phyloP scores from a whole-genome alignment of 345 rosid genomes.

The Moringa oleifera region DNA sequence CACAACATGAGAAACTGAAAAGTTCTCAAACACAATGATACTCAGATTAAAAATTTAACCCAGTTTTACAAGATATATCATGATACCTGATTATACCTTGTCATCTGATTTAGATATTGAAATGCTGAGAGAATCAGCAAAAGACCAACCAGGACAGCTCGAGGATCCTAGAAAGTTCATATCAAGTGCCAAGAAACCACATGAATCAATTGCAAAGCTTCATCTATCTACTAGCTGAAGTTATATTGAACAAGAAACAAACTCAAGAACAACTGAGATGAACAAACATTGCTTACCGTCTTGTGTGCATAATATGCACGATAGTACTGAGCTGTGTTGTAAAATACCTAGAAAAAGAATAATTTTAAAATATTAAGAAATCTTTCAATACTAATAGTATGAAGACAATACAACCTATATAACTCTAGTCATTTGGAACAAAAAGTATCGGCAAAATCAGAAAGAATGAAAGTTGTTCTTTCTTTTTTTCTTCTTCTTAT shows the following conservation, averaged over 20 bases:
- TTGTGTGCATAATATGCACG: slow-evolving; percentile 90
- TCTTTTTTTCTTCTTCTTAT: no score
- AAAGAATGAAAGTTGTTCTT: not conserved
- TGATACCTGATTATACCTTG: slow-evolving; percentile 84
- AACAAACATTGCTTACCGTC: slow-evolving; percentile 49
- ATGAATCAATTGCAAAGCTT: not conserved
- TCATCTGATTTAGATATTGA: slow-evolving; percentile 75
- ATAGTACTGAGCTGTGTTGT: slow-evolving; percentile 90
- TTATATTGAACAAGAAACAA: slow-evolving; percentile 7
- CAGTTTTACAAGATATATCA: not conserved
- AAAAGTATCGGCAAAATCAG: not conserved
- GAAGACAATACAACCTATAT: not conserved
- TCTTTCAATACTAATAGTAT: no score
- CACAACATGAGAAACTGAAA: not conserved
- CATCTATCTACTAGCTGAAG: slow-evolving; percentile 1
- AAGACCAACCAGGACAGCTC: slow-evolving; percentile 82
- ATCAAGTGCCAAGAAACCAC: slow-evolving; percentile 2
- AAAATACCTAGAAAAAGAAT: slow-evolving; percentile 55
- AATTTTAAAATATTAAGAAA: not conserved
- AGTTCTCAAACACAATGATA: not conserved
- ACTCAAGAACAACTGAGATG: not conserved
- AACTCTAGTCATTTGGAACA: not conserved
- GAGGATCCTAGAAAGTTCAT: slow-evolving; percentile 67
- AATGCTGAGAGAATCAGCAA: slow-evolving; percentile 78
- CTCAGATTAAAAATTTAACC: no score